Evolutionary conservation across 495 filamentous ascomycete genomes (phyloP).

Genomic region (Aspergillus mulundensis): DNA sequence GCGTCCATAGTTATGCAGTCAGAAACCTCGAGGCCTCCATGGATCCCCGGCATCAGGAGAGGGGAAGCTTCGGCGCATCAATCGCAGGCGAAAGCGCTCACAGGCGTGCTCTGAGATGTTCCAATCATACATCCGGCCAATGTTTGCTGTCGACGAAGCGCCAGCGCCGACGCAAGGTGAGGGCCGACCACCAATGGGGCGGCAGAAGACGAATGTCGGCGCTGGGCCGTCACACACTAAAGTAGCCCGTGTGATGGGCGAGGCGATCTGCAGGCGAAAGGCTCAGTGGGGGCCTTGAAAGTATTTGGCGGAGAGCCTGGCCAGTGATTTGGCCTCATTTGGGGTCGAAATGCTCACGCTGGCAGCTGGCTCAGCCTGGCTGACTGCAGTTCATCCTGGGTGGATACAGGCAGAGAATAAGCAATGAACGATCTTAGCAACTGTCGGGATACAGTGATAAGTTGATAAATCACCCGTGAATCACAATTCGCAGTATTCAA

Average conservation of each 20-base stretch:
- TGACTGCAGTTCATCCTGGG: background rate
- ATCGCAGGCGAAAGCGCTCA: conserved; percentile 23
- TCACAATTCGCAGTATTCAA: no score
- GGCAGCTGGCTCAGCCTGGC: no score
- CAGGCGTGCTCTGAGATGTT: conserved; percentile 24
- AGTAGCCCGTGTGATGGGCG: conserved; percentile 33
- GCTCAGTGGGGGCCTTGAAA: background rate
- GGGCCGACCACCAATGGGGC: conserved; percentile 34
- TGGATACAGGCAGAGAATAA: background rate
- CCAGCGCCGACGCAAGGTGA: conserved; percentile 26
- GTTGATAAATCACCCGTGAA: background rate
- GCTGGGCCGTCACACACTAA: conserved; percentile 39
- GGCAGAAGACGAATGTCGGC: conserved; percentile 18
- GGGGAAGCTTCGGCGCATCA: conserved; percentile 24
- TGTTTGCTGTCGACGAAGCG: conserved; percentile 36
- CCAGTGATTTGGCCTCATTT: background rate
- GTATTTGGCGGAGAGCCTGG: background rate
- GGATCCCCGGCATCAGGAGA: conserved; percentile 27
- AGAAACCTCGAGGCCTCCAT: conserved; percentile 11
- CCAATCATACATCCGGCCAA: conserved; percentile 41
- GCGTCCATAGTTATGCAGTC: conserved; percentile 17
- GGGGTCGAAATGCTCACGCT: background rate
- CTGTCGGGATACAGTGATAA: background rate
- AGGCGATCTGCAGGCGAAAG: conserved; percentile 31
- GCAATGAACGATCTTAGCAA: background rate